phyloP scores from a whole-genome alignment of 1,284 basidiomycete species.

The Bjerkandera adusta region DNA sequence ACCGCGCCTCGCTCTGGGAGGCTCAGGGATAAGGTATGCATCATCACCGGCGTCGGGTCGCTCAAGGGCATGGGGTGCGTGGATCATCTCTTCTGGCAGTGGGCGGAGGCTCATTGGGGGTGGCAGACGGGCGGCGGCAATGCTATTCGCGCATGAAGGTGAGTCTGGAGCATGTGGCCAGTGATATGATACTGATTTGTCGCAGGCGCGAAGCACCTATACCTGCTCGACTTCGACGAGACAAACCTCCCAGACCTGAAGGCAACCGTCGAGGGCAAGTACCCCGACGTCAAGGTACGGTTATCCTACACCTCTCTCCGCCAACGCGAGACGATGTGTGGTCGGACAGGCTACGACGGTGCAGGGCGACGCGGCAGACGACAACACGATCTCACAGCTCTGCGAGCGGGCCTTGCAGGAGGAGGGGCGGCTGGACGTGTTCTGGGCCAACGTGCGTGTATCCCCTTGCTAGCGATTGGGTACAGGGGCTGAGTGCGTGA shows the following conservation, averaged over 20 bases:
- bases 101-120: conserved; percentile 1
- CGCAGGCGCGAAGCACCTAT: conserved; percentile 82
- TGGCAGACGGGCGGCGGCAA: conserved; percentile 67
- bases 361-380: conserved; percentile 83
- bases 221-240: conserved; percentile 76
- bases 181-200: not conserved
- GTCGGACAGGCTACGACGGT: conserved; percentile 72
- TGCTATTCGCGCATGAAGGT: conserved; percentile 84
- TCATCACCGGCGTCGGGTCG: conserved; percentile 87
- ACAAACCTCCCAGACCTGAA: conserved; percentile 75
- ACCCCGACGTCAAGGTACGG: conserved; percentile 76
- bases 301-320: too few species aligned
- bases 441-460: conserved; percentile 84
- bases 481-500: too few species aligned
- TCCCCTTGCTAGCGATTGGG: conserved; percentile 2
- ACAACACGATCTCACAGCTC: conserved; percentile 64
- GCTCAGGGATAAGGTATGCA: conserved; percentile 82
- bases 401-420: conserved; percentile 77
- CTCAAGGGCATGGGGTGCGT: conserved; percentile 81
- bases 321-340: too few species aligned
- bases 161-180: conserved; percentile 12
- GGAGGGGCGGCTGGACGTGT: conserved; percentile 86
- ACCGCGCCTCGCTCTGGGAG: conserved; percentile 52
- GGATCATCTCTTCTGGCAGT: not conserved
- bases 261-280: conserved; percentile 61